phyloP scores from a whole-genome alignment of 805 yeast species.

The Ogataea angusta region DNA sequence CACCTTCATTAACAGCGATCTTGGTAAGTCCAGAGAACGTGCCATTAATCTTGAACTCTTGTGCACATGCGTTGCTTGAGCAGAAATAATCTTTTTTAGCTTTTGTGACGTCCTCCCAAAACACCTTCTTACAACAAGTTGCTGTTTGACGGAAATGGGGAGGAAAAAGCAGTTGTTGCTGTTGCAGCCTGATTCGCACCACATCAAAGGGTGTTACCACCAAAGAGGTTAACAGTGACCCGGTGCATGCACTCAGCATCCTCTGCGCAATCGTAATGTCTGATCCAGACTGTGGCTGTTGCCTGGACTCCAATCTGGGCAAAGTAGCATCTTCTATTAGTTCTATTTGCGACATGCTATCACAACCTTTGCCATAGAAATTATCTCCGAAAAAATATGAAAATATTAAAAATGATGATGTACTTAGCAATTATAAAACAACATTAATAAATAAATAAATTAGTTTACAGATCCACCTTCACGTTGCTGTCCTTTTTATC shows the following conservation, averaged over 20 bases:
- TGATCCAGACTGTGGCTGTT: constrained; percentile 1
- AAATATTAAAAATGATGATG: background rate
- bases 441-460: background rate
- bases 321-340: constrained; percentile 3
- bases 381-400: constrained; percentile 8
- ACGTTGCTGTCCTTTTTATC: constrained; percentile 4
- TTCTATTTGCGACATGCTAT: constrained; percentile 7
- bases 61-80: constrained; percentile 37
- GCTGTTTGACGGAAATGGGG: constrained; percentile 25
- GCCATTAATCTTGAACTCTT: constrained; percentile 48
- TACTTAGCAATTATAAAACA: background rate
- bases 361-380: background rate
- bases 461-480: constrained; percentile 22
- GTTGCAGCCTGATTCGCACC: constrained; percentile 71
- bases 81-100: constrained; percentile 34
- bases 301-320: background rate
- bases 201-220: constrained; percentile 83
- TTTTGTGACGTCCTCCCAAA: constrained; percentile 28
- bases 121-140: constrained; percentile 38
- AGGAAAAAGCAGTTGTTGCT: constrained; percentile 61
- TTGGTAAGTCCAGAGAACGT: constrained; percentile 70
- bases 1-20: constrained; percentile 72
- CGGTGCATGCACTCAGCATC: constrained; percentile 77
- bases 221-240: constrained; percentile 68
- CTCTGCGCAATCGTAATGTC: constrained; percentile 53